Evolutionary conservation across 139 green algal genomes (phyloP), one percentile per base, ranked within the genome.

Genomic region (Nannochloris sp.): DNA sequence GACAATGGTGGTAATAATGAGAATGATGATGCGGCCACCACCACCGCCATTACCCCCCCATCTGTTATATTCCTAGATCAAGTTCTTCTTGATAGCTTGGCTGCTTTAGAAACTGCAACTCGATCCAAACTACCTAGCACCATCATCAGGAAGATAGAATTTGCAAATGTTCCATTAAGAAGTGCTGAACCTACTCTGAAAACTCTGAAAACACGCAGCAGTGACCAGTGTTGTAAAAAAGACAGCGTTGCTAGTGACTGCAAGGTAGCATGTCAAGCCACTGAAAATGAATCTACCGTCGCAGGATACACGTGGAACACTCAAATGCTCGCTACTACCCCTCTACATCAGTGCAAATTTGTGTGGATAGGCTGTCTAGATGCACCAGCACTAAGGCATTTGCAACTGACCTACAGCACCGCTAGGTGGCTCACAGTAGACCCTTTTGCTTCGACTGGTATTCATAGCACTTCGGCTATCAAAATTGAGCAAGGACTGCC

Each of bases 381-480:
- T 14, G 67, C 68, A 7, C 70, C 77, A 14, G 60, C 70, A 2
- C 74, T 89, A 32, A 64, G 68, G 29, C 78, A 84, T 42, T 78
- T 94, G 30, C 82, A 90, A 61, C 67, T 93, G 4, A 81, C 76
- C 1, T 64, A 82, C 72, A 86, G 55, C 74, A 72, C 34, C 1
- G 35, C 30, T 12, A n/a, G 60, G 13, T 90, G 83, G 83, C 53
- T 80, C 15, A 46, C 70, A 30, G 60, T 80, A 13, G 65, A 86
- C 51, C 76, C 81, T 4, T 14, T 3, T 19, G 27, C 6, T 10
- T 27, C 7, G 2, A 68, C 53, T 4, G n/a, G n/a, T n/a, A n/a
- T n/a, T n/a, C n/a, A n/a, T n/a, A n/a, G n/a, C n/a, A n/a, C n/a
- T n/a, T n/a, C n/a, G n/a, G n/a, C n/a, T n/a, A n/a, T n/a, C n/a